phyloP scores from a whole-genome alignment of 306 rosid species.

The Luffa aegyptiaca region DNA sequence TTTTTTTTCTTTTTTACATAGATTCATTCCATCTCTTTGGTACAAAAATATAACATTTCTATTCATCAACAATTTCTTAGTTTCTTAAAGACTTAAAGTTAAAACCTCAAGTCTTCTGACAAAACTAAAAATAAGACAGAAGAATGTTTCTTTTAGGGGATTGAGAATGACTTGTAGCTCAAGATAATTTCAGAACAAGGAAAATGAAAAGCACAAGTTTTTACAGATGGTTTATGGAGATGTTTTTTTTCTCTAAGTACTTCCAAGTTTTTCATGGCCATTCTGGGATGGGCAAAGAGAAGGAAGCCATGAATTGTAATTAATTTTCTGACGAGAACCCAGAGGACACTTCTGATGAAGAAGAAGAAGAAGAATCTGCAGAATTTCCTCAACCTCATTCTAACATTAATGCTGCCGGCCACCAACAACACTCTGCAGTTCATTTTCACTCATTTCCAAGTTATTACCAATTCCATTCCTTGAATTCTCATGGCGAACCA shows the following conservation, averaged over 20 bases:
- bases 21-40: not conserved
- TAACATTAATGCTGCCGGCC: not conserved
- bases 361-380: not conserved
- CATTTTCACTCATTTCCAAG: conserved; percentile 3
- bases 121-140: not conserved
- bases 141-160: not conserved
- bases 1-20: not conserved
- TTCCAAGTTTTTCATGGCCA: not conserved
- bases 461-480: not conserved
- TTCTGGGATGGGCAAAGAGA: not conserved
- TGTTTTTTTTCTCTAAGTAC: too few relatives aligned
- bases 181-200: not conserved
- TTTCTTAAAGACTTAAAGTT: not conserved
- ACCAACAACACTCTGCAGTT: not conserved
- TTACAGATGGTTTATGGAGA: not conserved
- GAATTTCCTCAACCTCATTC: not conserved
- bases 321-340: not conserved
- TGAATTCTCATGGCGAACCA: conserved; percentile 1
- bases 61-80: not conserved
- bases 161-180: not conserved
- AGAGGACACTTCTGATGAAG: not conserved
- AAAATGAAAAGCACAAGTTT: not conserved
- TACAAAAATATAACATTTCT: not conserved
- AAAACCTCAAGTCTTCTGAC: too few relatives aligned
- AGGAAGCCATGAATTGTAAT: not conserved